phyloP scores from a whole-genome alignment of 1,284 basidiomycete genomes.

The Quambalaria eucalypti region DNA sequence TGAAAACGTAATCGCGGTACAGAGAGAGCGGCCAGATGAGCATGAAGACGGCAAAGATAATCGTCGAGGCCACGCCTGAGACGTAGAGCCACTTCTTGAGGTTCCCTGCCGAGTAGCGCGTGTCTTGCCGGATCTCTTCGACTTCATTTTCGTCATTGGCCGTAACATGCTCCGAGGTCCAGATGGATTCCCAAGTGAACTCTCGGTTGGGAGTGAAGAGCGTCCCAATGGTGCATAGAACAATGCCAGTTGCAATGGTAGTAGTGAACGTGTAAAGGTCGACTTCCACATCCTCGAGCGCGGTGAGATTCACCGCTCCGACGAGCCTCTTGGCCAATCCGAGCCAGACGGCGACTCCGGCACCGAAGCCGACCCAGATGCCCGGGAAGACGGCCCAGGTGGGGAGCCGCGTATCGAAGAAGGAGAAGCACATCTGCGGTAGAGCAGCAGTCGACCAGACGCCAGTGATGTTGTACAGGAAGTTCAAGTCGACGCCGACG shows the following conservation, averaged over 20 bases:
- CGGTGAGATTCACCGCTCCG: slow-evolving; percentile 21
- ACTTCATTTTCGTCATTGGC: slow-evolving; percentile 8
- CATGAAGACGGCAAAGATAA: slow-evolving; percentile 31
- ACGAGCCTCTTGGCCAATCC: slow-evolving; percentile 20
- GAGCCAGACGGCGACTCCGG: slow-evolving; percentile 39
- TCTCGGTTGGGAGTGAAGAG: slow-evolving; percentile 19
- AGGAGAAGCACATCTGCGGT: slow-evolving; percentile 29
- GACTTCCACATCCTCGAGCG: slow-evolving; percentile 22
- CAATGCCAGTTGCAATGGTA: slow-evolving; percentile 23
- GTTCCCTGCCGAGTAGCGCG: background rate
- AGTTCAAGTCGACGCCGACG: slow-evolving; percentile 28
- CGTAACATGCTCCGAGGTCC: background rate
- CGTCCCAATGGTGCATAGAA: slow-evolving; percentile 11
- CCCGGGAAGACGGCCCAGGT: slow-evolving; percentile 28
- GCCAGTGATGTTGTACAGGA: slow-evolving; percentile 34
- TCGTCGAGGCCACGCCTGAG: slow-evolving; percentile 11
- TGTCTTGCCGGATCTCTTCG: slow-evolving; percentile 2
- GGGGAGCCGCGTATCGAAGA: slow-evolving; percentile 33
- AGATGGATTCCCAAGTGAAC: slow-evolving; percentile 26
- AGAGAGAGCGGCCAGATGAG: slow-evolving; percentile 43
- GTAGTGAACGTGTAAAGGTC: slow-evolving; percentile 8
- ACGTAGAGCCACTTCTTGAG: slow-evolving; percentile 10
- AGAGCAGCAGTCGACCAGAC: slow-evolving; percentile 28
- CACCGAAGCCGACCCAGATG: slow-evolving; percentile 38
- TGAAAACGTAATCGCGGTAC: slow-evolving; percentile 43